A percentile compares a stretch with the other conserved stretches of the same genome.
Conservation (phyloP, 495 filamentous ascomycete species). For the Penicillium egyptiacum region DNA sequence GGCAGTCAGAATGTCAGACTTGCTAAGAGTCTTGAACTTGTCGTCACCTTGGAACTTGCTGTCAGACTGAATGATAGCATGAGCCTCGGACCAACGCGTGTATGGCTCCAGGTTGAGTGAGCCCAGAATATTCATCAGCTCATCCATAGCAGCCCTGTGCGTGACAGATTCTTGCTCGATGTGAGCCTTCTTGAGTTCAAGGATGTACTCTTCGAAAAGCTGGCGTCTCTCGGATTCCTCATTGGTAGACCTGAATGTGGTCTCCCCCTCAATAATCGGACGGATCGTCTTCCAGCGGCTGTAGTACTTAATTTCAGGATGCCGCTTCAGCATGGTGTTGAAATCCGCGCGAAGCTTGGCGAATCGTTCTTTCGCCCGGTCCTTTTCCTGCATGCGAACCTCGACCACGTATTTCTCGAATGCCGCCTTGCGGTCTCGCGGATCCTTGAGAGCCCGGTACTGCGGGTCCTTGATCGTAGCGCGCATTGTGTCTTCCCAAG, state of each 20-base stretch:
- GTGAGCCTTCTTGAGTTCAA: conserved; percentile 76
- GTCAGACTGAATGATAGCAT: conserved; percentile 75
- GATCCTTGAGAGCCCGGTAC: conserved; percentile 91
- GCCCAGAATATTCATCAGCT: conserved; percentile 78
- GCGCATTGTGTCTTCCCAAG: conserved; percentile 88
- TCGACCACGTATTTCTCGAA: conserved; percentile 96
- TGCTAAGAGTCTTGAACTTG: conserved; percentile 84
- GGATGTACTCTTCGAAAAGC: conserved; percentile 91
- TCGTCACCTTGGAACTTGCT: conserved; percentile 78
- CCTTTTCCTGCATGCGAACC: conserved; percentile 89
- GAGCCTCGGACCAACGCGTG: conserved; percentile 91
- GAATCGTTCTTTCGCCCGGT: conserved; percentile 90
- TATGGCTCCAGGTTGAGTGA: conserved; percentile 86
- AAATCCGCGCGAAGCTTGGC: conserved; percentile 93
- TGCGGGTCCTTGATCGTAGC: conserved; percentile 90
- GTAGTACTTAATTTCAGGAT: conserved; percentile 97
- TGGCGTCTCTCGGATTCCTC: conserved; percentile 86
- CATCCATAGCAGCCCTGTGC: conserved; percentile 81
- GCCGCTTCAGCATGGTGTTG: conserved; percentile 90
- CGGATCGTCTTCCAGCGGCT: conserved; percentile 96
- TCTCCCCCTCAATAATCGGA: conserved; percentile 92
- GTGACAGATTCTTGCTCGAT: conserved; percentile 68
- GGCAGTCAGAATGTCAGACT: conserved; percentile 85
- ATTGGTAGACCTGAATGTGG: conserved; percentile 87
- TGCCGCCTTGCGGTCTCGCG: conserved; percentile 83